These are phyloP conservation scores for Asterophora parasitica DNA, from an alignment of 768 basidiomycete species.

Conservation along the genomic window DNA sequence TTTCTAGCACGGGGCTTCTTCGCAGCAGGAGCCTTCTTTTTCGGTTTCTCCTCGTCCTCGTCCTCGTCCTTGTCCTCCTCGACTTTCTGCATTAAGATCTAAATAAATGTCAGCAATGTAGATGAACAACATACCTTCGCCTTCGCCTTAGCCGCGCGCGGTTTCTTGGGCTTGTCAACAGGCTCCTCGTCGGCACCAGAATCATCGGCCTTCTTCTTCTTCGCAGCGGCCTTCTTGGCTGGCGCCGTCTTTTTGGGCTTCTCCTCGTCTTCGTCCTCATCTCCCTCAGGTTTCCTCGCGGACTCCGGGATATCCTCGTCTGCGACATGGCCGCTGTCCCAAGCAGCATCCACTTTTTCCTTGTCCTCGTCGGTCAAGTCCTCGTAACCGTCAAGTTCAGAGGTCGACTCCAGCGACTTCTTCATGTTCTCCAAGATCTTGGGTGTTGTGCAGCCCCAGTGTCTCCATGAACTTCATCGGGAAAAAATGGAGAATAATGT, in stretches of 20 bases:
- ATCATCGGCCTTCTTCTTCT: slow-evolving; percentile 16
- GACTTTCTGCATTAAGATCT: slow-evolving; percentile 16
- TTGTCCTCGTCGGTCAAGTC: slow-evolving; percentile 67
- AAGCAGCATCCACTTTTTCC: slow-evolving; percentile 65
- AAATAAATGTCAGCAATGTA: background rate
- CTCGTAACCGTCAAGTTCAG: slow-evolving; percentile 84
- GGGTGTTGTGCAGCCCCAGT: slow-evolving; percentile 83
- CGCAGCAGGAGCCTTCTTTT: slow-evolving; percentile 42
- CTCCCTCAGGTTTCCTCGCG: slow-evolving; percentile 49
- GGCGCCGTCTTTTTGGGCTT: slow-evolving; percentile 37
- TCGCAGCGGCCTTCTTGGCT: slow-evolving; percentile 22
- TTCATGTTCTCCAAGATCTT: slow-evolving; percentile 72
- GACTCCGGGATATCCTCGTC: slow-evolving; percentile 79
- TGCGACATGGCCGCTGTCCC: slow-evolving; percentile 72
- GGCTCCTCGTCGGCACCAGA: slow-evolving; percentile 6
- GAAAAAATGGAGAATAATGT: slow-evolving; percentile 2
- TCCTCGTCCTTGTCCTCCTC: slow-evolving; percentile 31
- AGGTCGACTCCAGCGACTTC: slow-evolving; percentile 45
- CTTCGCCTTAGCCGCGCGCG: slow-evolving; percentile 13
- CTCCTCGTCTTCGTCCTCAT: slow-evolving; percentile 18
- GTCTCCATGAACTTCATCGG: slow-evolving; percentile 65
- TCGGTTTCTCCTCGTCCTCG: slow-evolving; percentile 49
- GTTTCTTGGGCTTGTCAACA: slow-evolving; percentile 21
- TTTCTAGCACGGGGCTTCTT: slow-evolving; percentile 28
- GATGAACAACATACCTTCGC: slow-evolving; percentile 8